Conservation (phyloP, 352 stramenopile genomes). For the Nothophytophthora sp. region DNA sequence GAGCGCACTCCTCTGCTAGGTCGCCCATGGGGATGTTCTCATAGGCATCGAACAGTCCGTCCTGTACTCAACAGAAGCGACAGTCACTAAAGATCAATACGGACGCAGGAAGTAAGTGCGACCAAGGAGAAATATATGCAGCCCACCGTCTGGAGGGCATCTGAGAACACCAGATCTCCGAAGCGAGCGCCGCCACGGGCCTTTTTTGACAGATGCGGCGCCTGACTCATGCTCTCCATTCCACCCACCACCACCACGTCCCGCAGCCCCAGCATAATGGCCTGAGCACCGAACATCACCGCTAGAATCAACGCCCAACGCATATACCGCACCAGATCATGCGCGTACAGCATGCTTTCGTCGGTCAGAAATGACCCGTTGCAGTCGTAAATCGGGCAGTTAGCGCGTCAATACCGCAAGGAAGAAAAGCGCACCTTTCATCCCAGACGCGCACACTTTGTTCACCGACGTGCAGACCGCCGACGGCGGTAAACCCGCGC, state of each 20-base stretch:
- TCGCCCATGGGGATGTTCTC: constrained; percentile 95
- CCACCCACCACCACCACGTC: constrained; percentile 90
- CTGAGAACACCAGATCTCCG: constrained; percentile 87
- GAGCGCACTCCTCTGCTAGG: constrained; percentile 92
- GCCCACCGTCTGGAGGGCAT: constrained; percentile 74
- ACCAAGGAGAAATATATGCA: neutral
- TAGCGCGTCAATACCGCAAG: neutral
- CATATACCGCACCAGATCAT: neutral
- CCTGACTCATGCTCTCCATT: constrained; percentile 97
- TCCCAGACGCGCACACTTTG: constrained; percentile 96
- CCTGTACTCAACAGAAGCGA: constrained; percentile 51
- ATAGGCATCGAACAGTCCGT: constrained; percentile 95
- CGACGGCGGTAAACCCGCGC: constrained; percentile 63
- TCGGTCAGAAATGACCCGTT: no score
- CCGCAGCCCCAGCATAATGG: constrained; percentile 84
- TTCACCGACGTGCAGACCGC: constrained; percentile 98
- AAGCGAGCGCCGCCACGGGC: constrained; percentile 77
- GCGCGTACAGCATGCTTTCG: no score
- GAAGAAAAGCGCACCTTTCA: constrained; percentile 68
- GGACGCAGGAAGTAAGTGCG: neutral
- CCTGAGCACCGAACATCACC: constrained; percentile 80
- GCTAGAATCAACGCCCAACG: constrained; percentile 26
- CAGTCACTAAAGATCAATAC: no score
- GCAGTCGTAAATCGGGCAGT: no score
- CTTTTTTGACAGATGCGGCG: constrained; percentile 89